These are phyloP conservation scores for Ganoderma leucocontextum DNA, from an alignment of 1,284 basidiomycete species.

Conservation along the genomic window DNA sequence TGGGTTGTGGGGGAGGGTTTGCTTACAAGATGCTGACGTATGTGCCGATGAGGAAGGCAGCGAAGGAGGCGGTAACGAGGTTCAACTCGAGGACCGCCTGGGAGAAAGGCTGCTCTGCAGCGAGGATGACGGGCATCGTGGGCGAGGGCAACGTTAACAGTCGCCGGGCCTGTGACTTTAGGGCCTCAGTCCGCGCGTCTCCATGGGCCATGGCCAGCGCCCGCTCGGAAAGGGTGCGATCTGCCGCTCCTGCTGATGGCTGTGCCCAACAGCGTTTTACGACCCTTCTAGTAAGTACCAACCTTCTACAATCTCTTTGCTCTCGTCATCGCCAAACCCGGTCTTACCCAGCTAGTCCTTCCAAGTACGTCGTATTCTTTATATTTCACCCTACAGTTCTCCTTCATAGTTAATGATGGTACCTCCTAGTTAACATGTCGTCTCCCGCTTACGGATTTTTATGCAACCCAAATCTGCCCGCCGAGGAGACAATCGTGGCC, in stretches of 20 bases:
- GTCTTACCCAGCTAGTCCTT: no score
- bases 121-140: constrained; percentile 8
- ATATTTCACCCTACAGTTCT: no score
- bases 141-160: neutral
- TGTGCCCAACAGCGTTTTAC: no score
- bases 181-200: neutral
- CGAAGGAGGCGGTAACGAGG: constrained; percentile 9
- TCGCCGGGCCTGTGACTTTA: neutral
- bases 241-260: neutral
- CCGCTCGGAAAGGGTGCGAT: neutral
- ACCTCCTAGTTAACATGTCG: no score
- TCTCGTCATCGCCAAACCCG: no score
- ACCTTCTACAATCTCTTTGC: no score
- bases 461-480: no score
- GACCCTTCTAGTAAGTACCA: no score
- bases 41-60: constrained; percentile 11
- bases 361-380: no score
- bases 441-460: no score
- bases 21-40: constrained; percentile 18
- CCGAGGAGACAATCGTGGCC: no score
- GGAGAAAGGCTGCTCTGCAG: constrained; percentile 4
- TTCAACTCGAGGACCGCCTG: neutral
- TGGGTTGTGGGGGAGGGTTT: neutral
- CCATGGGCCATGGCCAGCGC: no score
- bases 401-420: neutral